Evolutionary conservation across 192 early-diverging fungal species (phyloP), one percentile per base, ranked within the genome.

Genomic region (Helicostylum pulchrum): DNA sequence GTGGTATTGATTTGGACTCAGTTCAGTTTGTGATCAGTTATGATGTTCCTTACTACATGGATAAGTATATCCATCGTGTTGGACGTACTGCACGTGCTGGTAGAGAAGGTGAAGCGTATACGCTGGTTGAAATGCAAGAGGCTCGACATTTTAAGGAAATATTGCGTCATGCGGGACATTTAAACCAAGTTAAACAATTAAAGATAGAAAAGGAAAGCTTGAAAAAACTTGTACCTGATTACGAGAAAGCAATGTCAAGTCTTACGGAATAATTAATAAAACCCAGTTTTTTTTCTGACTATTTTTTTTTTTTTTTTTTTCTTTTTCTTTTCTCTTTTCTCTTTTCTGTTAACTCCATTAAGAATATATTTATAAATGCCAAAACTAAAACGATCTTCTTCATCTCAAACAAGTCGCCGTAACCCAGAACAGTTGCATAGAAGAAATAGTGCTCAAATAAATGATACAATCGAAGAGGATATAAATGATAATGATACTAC

Each of bases 61-160:
- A 86, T 62, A 86, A 88, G 71, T 98, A 96, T 65, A 84, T 94
- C n/a, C 95, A 98, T 65, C 85, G 95, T 60, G 90, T 94, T 0
- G 95, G 95, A 5, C 82, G 95, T 61, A 94, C 93, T 2, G 95
- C 93, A 11, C 85, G 95, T 65, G 94, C 95, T 6, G 95, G 93
- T 7, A 77, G 89, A 21, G 75, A 84, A n/a, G 95, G 95, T 26
- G 70, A 77, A 6, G 92, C 92, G 0, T 91, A 88, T 54, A 89
- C 90, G 3, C 63, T 93, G 32, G 83, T 91, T 2, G 91, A 85
- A 39, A 74, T 69, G 49, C 77, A 88, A 65, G 88, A 91, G 63
- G 84, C 78, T 4, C 71, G 78, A 31, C 80, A 89, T 61, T 92
- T 92, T 62, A 89, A 87, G 55, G 77, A 84, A 58, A 90, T 92